Base-by-base conservation (phyloP, 352 stramenopile species). In the Globisporangium spinosum region DNA sequence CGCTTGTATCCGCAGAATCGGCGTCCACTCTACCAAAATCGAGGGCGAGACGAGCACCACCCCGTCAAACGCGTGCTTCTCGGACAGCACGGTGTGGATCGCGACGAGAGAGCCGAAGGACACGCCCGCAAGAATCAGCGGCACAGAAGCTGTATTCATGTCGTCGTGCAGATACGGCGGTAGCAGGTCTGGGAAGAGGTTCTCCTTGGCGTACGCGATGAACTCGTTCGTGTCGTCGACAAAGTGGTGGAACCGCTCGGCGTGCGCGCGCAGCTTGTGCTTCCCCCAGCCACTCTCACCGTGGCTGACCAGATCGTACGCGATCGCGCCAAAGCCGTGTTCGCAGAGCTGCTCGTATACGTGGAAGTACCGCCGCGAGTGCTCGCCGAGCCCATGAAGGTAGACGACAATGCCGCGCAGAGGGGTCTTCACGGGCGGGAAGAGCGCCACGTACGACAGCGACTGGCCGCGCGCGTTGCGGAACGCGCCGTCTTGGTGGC, bases 321-420 rank as follows among this genome's bases (percentile, higher is more conserved):
- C 43, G 27, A 68, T 1, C 20, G 69, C 65, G 29, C 34, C 68
- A n/a, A 72, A 71, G 54, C 56, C 43, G 25, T 55, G 53, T 22
- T 51, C 34, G 23, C 65, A 61, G 7, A 73, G 43, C 51, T 67
- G 38, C 34, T 72, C 63, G 40, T 64, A 72, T 12, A 72, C 6
- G 17, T 65, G 45, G 20, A 49, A 64, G 17, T 40, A 74, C 34
- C 65, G 64, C 9, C 64, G 38, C 22, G 49, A 57, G 35, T 74
- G 69, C 32, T 70, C 65, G 15, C 43, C 53, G 12, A 74, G 34
- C 4, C 55, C 66, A 17, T 73, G 69, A n/a, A 74, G 34, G 67
- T 67, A 79, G 35, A 75, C 12, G 45, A 77, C 63, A 29, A 79
- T n/a, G 29, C 70, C 73, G 15, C 70, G 70, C 47, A 77, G 53